Evolutionary conservation across 2,329 filamentous ascomycete species (phyloP), one percentile per base, ranked within the genome.

Genomic region (Ophiostoma perfectum): DNA sequence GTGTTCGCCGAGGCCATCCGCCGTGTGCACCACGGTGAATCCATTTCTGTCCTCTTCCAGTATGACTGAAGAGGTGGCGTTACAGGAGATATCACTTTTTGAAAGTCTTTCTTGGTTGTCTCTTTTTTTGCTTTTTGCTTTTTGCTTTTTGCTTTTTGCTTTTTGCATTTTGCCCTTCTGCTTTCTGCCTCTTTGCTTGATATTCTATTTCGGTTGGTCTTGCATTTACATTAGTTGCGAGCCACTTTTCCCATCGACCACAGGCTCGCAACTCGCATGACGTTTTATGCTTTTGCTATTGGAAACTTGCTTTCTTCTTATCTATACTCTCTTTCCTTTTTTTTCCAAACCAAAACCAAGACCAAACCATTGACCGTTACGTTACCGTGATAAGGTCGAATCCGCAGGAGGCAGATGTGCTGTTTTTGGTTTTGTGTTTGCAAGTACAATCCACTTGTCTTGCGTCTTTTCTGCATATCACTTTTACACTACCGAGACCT

Each of bases 1-100:
- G 89, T 97, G 69, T 97, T 98, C 77, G 93, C 92, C 70, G 94
- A 98, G 84, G 92, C 95, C 66, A 97, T 98, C 74, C 90, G 95
- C 72, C 88, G 95, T 71, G 94, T 98, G 70, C 95, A 99, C 80
- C 93, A 98, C 78, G 95, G 95, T 75, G 95, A 99, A 81, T 97
- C 92, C 75, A 97, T 99, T 80, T 97, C 93, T 77, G 92, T 95
- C 70, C 84, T 99, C 66, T 99, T 99, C 80, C 90, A 93, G 77
- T 90, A 92, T 78, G 90, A 92, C 77, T 93, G 74, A 67, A 44
- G 52, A n/a, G 38, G 4, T 8, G 36, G 5, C n/a, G 38, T 38
- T 39, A 14, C 7, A 4, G 8, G 36, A 60, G 12, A 27, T 27
- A 27, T 27, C 27, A 4, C 6, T 62, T 62, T 62, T 64, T 58